These are phyloP conservation scores for Fusarium sp. DNA, from an alignment of 2,329 filamentous ascomycete species.

Conservation along the genomic window DNA sequence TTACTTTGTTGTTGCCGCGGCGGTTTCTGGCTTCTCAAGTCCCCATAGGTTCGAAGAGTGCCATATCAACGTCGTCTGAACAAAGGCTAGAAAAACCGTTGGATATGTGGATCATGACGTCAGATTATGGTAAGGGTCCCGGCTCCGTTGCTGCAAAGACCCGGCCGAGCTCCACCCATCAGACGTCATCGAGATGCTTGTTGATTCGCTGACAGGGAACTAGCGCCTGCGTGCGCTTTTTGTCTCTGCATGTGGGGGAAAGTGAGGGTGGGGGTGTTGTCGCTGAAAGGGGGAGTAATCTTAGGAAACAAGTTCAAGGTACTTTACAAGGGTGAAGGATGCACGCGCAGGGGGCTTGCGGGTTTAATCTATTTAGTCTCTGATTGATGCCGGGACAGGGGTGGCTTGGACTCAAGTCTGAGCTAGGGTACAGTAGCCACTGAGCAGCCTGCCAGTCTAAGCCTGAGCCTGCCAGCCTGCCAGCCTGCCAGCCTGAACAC, in stretches of 20 bases:
- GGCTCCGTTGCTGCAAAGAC: constrained; percentile 38
- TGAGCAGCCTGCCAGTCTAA: not conserved
- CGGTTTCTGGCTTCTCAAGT: not conserved
- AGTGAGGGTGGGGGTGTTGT: not conserved
- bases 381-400: constrained; percentile 34
- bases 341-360: not conserved
- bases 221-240: constrained; percentile 6
- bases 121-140: constrained; percentile 44
- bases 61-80: constrained; percentile 4
- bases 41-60: constrained; percentile 4
- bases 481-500: too few relatives aligned
- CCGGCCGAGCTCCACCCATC: constrained; percentile 43
- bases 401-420: constrained; percentile 1
- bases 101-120: constrained; percentile 46
- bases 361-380: constrained; percentile 43
- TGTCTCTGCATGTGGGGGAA: constrained; percentile 22
- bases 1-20: not conserved
- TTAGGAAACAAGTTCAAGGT: constrained; percentile 19
- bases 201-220: constrained; percentile 37
- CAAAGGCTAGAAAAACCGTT: constrained; percentile 20
- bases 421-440: constrained; percentile 33
- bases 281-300: not conserved
- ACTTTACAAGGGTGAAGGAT: constrained; percentile 17
- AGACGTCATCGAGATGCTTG: constrained; percentile 46
- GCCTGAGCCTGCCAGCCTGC: too few relatives aligned